Evolutionary conservation across 768 basidiomycete genomes (phyloP), one percentile per base, ranked within the genome.

Genomic region (Mycena olivaceomarginata): DNA sequence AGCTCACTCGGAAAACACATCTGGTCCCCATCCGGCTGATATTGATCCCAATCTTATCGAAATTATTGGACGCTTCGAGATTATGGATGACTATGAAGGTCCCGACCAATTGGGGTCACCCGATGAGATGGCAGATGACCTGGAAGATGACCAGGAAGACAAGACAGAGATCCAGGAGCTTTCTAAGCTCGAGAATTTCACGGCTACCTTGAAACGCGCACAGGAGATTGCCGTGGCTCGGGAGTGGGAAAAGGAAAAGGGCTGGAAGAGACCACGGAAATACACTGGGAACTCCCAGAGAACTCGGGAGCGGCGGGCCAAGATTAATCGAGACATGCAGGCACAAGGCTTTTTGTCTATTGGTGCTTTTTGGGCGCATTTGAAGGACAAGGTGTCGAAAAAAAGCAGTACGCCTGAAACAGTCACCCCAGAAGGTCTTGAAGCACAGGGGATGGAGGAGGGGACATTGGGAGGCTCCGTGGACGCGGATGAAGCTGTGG

Each of bases 41-140:
- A 3, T 63, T 41, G 60, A 63, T 40, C 60, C 60, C 16, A 63
- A 41, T 41, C 60, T 63, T 39, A 63, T 41, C 12, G 60, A 63
- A 41, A 63, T 63, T 8, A 41, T 63, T 20, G 60, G 60, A 6
- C 39, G 40, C 20, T 63, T 63, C 20, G 60, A 63, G 20, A 60
- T 39, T 7, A 63, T 63, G 18, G 60, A 60, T 9, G 31, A 60
- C 5, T 60, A 63, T n/a, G 59, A 40, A 13, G 4, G 4, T 40
- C 4, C 59, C 15, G 5, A 8, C 3, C 16, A 63, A 15, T 39
- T 60, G 37, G 16, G 9, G 6, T 60, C 59, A 16, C 59, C 9
- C 5, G 37, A 37, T 8, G 57, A 59, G 12, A 37, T 15, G 3
- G 59, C 22, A 11, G 25, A 31, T 18, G 37, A 60, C 1, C 15